These are phyloP conservation scores for Xylaria sp. DNA, from an alignment of 2,329 filamentous ascomycete genomes.

Conservation along the genomic window DNA sequence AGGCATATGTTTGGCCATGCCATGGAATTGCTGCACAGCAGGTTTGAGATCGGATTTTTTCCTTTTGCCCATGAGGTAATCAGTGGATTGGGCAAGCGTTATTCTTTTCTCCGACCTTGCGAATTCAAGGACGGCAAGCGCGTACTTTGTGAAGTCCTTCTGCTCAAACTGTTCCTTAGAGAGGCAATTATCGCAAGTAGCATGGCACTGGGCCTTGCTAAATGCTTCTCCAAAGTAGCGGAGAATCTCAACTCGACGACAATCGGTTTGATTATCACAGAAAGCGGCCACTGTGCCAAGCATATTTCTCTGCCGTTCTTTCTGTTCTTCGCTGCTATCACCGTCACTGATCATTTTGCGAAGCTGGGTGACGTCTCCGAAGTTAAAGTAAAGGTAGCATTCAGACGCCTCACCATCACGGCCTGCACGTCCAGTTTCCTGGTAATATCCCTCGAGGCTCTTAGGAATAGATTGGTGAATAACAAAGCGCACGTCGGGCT, in stretches of 20 bases:
- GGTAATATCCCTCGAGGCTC: constrained; percentile 96
- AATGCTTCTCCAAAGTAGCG: constrained; percentile 96
- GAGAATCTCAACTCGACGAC: constrained; percentile 86
- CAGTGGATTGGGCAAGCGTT: constrained; percentile 83
- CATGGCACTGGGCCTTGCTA: constrained; percentile 74
- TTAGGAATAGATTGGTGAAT: constrained; percentile 94
- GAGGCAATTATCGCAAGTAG: constrained; percentile 89
- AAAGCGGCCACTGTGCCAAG: constrained; percentile 85
- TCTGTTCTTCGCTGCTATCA: constrained; percentile 81
- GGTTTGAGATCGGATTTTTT: constrained; percentile 64
- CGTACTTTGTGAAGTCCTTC: constrained; percentile 81
- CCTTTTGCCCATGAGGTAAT: constrained; percentile 80
- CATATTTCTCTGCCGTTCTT: constrained; percentile 86
- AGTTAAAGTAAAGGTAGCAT: constrained; percentile 91
- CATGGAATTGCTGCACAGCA: constrained; percentile 69
- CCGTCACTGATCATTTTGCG: constrained; percentile 86
- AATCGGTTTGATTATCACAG: constrained; percentile 90
- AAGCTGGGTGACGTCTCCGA: constrained; percentile 77
- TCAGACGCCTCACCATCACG: constrained; percentile 88
- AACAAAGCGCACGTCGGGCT: constrained; percentile 94
- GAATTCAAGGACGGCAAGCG: constrained; percentile 75
- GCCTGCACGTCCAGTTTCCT: constrained; percentile 95
- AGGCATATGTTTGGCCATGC: constrained; percentile 75
- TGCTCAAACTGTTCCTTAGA: constrained; percentile 76
- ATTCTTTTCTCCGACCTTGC: constrained; percentile 71